A percentile compares a stretch with the other conserved stretches of the same genome.
Evolutionary conservation across 768 basidiomycete species (phyloP).

Genomic region (Sistotremastrum niveocremeum): DNA sequence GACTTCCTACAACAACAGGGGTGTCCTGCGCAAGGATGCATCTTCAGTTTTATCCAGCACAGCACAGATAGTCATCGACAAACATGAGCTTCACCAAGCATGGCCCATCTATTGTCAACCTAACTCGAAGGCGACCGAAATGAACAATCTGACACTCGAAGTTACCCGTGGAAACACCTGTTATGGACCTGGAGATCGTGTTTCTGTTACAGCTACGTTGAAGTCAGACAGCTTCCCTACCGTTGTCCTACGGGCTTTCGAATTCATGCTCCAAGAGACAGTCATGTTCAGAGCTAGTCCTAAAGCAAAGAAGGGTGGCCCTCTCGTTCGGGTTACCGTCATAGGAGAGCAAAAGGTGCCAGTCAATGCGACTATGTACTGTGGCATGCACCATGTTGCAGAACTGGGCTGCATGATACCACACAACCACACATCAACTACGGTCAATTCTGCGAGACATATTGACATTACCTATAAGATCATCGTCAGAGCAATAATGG

Average conservation of each 20-base stretch:
- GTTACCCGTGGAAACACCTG: slow-evolving; percentile 69
- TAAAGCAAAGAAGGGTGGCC: slow-evolving; percentile 42
- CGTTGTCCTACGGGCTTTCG: slow-evolving; percentile 69
- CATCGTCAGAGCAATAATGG: slow-evolving; percentile 65
- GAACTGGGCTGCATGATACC: slow-evolving; percentile 65
- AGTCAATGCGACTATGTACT: slow-evolving; percentile 60
- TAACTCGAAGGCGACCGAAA: slow-evolving; percentile 49
- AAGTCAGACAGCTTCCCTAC: slow-evolving; percentile 57
- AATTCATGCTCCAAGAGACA: slow-evolving; percentile 66
- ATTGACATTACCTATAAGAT: slow-evolving; percentile 78
- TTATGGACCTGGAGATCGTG: slow-evolving; percentile 76
- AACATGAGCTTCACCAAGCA: slow-evolving; percentile 85
- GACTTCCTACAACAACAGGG: slow-evolving; percentile 26
- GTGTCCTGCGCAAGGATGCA: slow-evolving; percentile 73
- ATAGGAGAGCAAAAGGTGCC: slow-evolving; percentile 62
- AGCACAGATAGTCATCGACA: slow-evolving; percentile 71
- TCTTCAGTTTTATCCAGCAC: slow-evolving; percentile 52
- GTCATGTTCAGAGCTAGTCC: slow-evolving; percentile 60
- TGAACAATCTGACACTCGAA: slow-evolving; percentile 60
- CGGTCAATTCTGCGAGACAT: slow-evolving; percentile 68
- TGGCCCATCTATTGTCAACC: slow-evolving; percentile 85
- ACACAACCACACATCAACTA: slow-evolving; percentile 62
- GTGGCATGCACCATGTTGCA: slow-evolving; percentile 54
- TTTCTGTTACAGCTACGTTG: slow-evolving; percentile 56
- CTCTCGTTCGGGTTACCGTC: slow-evolving; percentile 37